Evolutionary conservation across 78 protist species (phyloP).

Genomic region (Tieghemostelium lacteum): DNA sequence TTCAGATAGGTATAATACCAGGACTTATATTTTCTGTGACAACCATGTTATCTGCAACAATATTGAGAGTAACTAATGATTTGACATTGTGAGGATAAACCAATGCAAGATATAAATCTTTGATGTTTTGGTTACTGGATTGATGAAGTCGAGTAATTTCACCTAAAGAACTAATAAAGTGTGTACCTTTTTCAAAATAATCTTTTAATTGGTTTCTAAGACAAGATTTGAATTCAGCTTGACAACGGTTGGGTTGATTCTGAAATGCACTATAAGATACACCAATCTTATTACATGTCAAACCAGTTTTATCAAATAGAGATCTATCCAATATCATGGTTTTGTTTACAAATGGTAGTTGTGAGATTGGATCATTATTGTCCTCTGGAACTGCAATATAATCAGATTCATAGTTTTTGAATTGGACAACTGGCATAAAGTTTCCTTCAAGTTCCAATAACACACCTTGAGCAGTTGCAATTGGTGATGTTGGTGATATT

Average conservation of each 20-base stretch:
- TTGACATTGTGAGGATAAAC: not conserved
- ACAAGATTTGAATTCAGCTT: not conserved
- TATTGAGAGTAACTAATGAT: not conserved
- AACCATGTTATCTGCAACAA: not conserved
- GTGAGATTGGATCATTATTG: not conserved
- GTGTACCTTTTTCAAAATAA: not conserved
- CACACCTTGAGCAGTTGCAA: not conserved
- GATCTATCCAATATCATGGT: not conserved
- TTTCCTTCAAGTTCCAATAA: slow-evolving; percentile 20
- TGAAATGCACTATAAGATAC: slow-evolving; percentile 17
- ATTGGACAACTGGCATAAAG: not conserved
- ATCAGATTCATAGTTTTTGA: not conserved
- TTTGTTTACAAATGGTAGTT: not conserved
- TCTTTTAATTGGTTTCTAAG: slow-evolving; percentile 17
- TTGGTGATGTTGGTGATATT: not conserved
- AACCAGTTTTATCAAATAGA: not conserved
- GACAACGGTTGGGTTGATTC: slow-evolving; percentile 49
- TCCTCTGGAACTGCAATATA: not conserved
- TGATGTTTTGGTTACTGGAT: not conserved
- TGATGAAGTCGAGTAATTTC: too few species aligned
- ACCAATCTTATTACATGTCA: slow-evolving; percentile 16
- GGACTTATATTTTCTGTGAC: not conserved
- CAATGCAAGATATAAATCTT: not conserved
- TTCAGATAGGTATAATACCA: too few species aligned
- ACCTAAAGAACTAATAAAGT: not conserved